Evolutionary conservation across 2,329 filamentous ascomycete species (phyloP).

Genomic region (Fusarium pseudocircinatum): DNA sequence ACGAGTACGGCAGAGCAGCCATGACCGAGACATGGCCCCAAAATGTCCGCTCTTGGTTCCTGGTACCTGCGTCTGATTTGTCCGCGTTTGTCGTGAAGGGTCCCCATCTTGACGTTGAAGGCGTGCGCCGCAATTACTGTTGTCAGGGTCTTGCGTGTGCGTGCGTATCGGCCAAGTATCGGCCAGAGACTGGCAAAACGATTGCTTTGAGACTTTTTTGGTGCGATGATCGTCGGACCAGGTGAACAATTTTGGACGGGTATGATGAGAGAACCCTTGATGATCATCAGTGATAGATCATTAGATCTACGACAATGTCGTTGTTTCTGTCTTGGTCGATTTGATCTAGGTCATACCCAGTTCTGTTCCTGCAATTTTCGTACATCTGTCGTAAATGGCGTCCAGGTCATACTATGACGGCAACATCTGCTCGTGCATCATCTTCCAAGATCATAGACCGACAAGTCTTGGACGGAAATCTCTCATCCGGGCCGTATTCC

Average conservation of each 20-base stretch:
- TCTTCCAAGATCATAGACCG: not conserved
- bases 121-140: not conserved
- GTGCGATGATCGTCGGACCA: not conserved
- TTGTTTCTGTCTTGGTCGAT: not conserved
- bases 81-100: not conserved
- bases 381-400: not conserved
- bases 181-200: not conserved
- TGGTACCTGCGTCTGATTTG: conserved; percentile 33
- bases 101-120: conserved; percentile 8
- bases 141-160: conserved; percentile 9
- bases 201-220: not conserved
- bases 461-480: not conserved
- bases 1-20: conserved; percentile 6
- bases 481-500: not conserved
- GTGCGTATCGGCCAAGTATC: not conserved
- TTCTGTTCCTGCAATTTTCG: not conserved
- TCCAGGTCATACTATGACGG: not conserved
- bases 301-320: conserved; percentile 1
- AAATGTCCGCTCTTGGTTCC: conserved; percentile 15
- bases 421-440: not conserved
- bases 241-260: not conserved
- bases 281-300: not conserved
- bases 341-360: not conserved
- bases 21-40: conserved; percentile 8
- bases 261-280: conserved; percentile 1